Evolutionary conservation across 2,329 filamentous ascomycete genomes (phyloP).

Genomic region (Pseudofabraea citricarpa): DNA sequence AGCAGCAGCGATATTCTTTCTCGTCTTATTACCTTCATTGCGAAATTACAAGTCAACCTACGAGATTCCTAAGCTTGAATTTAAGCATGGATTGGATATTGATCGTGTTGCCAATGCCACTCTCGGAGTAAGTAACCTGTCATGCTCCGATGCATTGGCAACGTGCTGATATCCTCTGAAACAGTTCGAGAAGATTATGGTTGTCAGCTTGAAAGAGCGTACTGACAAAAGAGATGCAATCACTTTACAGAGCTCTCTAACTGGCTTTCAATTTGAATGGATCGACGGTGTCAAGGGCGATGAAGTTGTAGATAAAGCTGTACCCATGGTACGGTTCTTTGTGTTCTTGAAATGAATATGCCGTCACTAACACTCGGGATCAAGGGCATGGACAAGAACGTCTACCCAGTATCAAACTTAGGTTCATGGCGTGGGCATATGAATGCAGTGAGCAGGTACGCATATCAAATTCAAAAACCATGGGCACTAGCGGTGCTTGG

Average conservation of each 20-base stretch:
- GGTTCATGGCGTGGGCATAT: slow-evolving; percentile 37
- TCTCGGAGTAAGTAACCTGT: background rate
- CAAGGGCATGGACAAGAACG: slow-evolving; percentile 4
- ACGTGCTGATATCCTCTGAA: background rate
- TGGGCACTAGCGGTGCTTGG: no score
- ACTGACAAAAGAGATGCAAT: slow-evolving; percentile 45
- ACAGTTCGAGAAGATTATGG: slow-evolving; percentile 39
- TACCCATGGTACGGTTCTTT: slow-evolving; percentile 26
- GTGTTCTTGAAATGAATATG: background rate
- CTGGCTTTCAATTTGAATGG: slow-evolving; percentile 38
- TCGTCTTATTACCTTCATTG: no score
- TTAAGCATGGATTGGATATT: background rate
- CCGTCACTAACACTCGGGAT: background rate
- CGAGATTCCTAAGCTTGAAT: no score
- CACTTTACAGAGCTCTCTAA: slow-evolving; percentile 35
- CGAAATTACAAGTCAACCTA: no score
- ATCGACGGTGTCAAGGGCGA: slow-evolving; percentile 36
- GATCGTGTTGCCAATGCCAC: background rate
- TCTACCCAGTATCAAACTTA: slow-evolving; percentile 27
- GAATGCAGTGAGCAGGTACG: slow-evolving; percentile 28
- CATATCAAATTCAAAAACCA: background rate
- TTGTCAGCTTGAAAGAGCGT: slow-evolving; percentile 39
- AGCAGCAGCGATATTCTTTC: no score
- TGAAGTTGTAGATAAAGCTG: slow-evolving; percentile 34
- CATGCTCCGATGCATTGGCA: background rate